Evolutionary conservation across 345 rosid species (phyloP), one percentile per base, ranked within the genome.

Genomic region (Isatis tinctoria): DNA sequence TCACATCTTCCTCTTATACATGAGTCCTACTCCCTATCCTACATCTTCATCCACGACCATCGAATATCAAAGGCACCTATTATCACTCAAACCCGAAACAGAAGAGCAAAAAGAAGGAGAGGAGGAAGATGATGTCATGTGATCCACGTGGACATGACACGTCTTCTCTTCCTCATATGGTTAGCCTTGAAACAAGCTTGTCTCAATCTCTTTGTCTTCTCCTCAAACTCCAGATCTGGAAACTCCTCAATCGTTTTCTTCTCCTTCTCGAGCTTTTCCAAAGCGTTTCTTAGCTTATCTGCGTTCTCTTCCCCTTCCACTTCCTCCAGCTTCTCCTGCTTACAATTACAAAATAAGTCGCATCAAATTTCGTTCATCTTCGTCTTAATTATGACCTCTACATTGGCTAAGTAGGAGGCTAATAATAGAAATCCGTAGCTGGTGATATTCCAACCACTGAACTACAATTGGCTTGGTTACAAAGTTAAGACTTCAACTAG

Each of bases 101-200:
- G 24, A 22, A 22, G 24, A 22, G 24, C 24, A 22, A 22, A 22
- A 22, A 22, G 24, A 22, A 22, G 24, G 2, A 22, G 24, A 22
- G 24, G 24, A 22, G 2, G 24, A 17, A 47, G 24, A 47, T 51
- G 64, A 69, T 18, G 54, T 48, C 53, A 44, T 20, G 56, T 57
- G 56, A 10, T 43, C 33, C 36, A 60, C 14, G 27, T 71, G 7
- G 67, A 47, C 69, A 68, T 54, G 33, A 3, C 48, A 65, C 26
- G 14, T 36, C 66, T 52, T 78, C 74, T 84, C 67, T 88, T 85
- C 78, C 75, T 89, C 83, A 83, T 91, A 83, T 92, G 90, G 56
- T 83, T 89, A 1, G 90, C 92, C 76, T 92, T 92, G 71, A 88
- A 92, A 62, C 88, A 89, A 1, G 93, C 89, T 76, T 92, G 96